phyloP scores from a whole-genome alignment of 2,329 filamentous ascomycete genomes.

The Thielaviopsis populi region DNA sequence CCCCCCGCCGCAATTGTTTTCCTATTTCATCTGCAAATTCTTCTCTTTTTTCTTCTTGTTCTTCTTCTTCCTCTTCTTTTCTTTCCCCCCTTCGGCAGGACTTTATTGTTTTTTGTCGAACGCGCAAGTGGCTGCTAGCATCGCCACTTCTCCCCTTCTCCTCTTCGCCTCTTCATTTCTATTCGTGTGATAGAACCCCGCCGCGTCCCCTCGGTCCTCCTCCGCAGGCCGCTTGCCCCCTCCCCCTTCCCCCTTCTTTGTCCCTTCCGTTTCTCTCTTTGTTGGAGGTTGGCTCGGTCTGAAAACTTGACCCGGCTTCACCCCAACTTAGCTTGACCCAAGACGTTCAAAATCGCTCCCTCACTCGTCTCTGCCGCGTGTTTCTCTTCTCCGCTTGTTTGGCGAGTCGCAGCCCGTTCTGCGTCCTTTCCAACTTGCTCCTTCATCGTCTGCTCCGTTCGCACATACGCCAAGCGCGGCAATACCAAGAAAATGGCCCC shows the following conservation, averaged over 20 bases:
- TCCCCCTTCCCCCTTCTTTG: not conserved
- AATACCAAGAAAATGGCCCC: constrained; percentile 68
- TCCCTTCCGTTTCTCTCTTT: not conserved
- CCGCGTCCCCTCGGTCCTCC: not conserved
- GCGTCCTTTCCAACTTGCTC: constrained; percentile 27
- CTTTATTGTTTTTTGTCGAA: constrained; percentile 17
- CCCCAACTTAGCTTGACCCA: constrained; percentile 5
- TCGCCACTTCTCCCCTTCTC: not conserved
- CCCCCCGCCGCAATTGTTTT: constrained; percentile 13
- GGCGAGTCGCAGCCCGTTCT: constrained; percentile 50
- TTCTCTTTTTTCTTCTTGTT: constrained; percentile 5
- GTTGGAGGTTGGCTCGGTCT: constrained; percentile 6
- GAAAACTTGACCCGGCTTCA: constrained; percentile 8
- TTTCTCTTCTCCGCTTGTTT: constrained; percentile 32
- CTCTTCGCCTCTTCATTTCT: not conserved
- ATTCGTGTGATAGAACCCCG: not conserved
- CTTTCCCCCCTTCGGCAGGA: constrained; percentile 14
- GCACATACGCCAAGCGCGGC: constrained; percentile 40
- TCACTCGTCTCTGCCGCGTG: constrained; percentile 36
- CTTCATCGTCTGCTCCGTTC: constrained; percentile 28
- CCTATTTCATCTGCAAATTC: constrained; percentile 13
- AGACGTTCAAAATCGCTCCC: constrained; percentile 19
- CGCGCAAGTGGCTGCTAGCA: not conserved
- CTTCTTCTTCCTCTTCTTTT: constrained; percentile 8
- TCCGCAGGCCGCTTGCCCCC: not conserved